Evolutionary conservation across 2,329 filamentous ascomycete genomes (phyloP).

Genomic region (Beauveria caledonica): DNA sequence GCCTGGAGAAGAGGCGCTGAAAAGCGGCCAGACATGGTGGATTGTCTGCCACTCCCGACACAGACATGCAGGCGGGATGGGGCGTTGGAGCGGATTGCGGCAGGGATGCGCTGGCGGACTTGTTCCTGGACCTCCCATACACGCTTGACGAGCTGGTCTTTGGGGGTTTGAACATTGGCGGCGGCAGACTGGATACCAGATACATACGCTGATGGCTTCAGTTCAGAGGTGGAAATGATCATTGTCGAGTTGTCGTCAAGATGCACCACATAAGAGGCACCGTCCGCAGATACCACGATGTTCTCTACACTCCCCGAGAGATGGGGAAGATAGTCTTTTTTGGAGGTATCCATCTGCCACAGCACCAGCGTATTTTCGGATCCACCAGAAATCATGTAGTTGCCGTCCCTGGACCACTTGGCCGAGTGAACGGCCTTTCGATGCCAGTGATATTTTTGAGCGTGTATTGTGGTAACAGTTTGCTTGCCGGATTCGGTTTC

Average conservation of each 20-base stretch:
- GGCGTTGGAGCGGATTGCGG: constrained; percentile 53
- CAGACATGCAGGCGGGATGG: constrained; percentile 60
- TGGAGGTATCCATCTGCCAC: constrained; percentile 87
- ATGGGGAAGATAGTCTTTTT: constrained; percentile 81
- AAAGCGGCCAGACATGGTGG: constrained; percentile 41
- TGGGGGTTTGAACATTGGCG: constrained; percentile 40
- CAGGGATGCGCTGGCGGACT: constrained; percentile 45
- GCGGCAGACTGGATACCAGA: constrained; percentile 67
- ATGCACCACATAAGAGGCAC: constrained; percentile 74
- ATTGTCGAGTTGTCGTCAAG: constrained; percentile 90
- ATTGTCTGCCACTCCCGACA: constrained; percentile 54
- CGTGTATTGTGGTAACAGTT: constrained; percentile 42
- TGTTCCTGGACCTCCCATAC: constrained; percentile 37
- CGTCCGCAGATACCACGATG: constrained; percentile 70
- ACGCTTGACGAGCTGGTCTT: constrained; percentile 45
- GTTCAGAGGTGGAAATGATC: constrained; percentile 80
- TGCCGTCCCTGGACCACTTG: constrained; percentile 93
- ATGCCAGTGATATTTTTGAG: constrained; percentile 83
- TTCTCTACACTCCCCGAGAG: constrained; percentile 78
- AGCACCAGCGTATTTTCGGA: constrained; percentile 81
- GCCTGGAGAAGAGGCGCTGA: constrained; percentile 64
- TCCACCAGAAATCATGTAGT: constrained; percentile 91
- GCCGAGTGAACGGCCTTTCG: constrained; percentile 71
- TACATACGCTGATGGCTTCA: constrained; percentile 76
- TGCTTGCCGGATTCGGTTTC: constrained; percentile 29